Evolutionary conservation across 148 eudicot species (phyloP).

Genomic region (Gaultheria prostrata): DNA sequence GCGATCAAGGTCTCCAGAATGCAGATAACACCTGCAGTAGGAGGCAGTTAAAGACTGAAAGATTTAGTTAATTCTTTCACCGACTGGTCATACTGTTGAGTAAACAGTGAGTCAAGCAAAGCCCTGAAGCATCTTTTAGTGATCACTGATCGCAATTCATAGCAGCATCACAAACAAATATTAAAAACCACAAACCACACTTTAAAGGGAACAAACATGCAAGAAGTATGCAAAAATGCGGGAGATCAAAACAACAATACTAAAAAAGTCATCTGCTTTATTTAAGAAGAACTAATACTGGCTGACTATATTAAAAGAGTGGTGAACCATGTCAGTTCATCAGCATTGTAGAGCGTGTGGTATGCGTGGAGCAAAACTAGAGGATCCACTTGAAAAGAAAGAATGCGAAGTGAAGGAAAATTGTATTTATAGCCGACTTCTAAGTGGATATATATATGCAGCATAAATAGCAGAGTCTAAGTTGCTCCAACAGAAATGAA

Average conservation of each 20-base stretch:
- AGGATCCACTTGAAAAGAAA: not conserved
- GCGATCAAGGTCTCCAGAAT: slow-evolving; percentile 63
- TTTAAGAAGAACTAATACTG: not conserved
- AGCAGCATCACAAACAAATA: not conserved
- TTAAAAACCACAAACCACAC: not conserved
- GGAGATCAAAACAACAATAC: not conserved
- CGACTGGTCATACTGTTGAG: not conserved
- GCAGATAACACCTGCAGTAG: slow-evolving; percentile 71
- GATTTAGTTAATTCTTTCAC: not conserved
- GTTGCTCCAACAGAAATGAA: not conserved
- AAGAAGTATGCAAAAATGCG: not conserved
- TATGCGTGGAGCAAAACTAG: not conserved
- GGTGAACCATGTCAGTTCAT: slow-evolving; percentile 10
- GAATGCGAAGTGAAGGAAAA: not conserved
- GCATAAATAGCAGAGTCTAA: not conserved
- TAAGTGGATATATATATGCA: not conserved
- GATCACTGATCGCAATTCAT: not conserved
- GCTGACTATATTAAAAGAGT: not conserved
- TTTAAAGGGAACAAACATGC: not conserved
- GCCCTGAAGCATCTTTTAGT: not conserved
- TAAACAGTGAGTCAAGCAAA: not conserved
- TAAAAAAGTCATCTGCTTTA: not conserved
- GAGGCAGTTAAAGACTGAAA: not conserved
- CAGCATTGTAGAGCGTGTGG: not conserved
- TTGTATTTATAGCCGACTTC: not conserved